Evolutionary conservation across 306 rosid species (phyloP).

Genomic region (Vachellia collinsii): DNA sequence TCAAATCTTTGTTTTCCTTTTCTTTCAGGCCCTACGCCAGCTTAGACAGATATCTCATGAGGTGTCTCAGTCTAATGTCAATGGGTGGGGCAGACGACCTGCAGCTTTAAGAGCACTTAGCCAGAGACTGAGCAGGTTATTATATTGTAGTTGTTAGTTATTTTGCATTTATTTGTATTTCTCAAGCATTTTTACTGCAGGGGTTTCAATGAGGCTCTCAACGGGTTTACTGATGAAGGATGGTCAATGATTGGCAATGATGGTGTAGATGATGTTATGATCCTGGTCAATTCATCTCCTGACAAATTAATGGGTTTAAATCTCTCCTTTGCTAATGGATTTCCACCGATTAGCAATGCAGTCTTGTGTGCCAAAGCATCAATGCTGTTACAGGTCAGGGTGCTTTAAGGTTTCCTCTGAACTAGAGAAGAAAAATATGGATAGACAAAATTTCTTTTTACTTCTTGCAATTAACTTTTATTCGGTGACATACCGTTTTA

Average conservation of each 20-base stretch:
- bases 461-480: neutral
- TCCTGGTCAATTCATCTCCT: constrained; percentile 65
- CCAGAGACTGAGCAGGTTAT: constrained; percentile 22
- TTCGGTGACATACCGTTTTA: neutral
- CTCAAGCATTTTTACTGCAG: constrained; percentile 48
- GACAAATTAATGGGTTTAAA: constrained; percentile 45
- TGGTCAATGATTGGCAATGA: constrained; percentile 76
- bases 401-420: neutral
- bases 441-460: neutral
- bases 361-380: constrained; percentile 88
- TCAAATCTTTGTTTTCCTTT: neutral
- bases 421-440: neutral
- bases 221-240: constrained; percentile 88
- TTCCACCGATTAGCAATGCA: constrained; percentile 41
- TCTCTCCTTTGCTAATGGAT: constrained; percentile 17
- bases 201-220: constrained; percentile 89
- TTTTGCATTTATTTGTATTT: constrained; percentile 4
- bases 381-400: constrained; percentile 76
- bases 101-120: constrained; percentile 5
- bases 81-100: constrained; percentile 22
- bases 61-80: constrained; percentile 13
- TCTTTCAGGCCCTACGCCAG: constrained; percentile 23
- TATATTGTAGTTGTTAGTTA: neutral
- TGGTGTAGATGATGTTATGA: constrained; percentile 80
- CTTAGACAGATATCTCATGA: constrained; percentile 24